Evolutionary conservation across 192 early-diverging fungal species (phyloP), one percentile per base, ranked within the genome.

Genomic region (Diversispora eburnea): DNA sequence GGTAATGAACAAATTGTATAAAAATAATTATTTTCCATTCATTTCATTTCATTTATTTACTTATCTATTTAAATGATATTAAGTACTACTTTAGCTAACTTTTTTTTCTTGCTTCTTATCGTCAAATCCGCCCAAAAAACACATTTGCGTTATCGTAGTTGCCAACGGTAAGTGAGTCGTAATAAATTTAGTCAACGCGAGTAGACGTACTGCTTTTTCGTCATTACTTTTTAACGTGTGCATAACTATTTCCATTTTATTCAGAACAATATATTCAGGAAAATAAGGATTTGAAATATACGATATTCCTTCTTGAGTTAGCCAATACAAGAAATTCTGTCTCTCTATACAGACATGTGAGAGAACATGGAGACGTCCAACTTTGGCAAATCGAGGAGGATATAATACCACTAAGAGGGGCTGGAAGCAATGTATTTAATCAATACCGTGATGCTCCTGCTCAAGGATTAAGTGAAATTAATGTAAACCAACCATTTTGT

Each of bases 211-310:
- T 65, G 5, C 39, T 55, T 70, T 70, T 70, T 68, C 20, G 48
- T 46, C 66, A 20, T 68, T 51, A 70, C 15, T 70, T 70, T 70
- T 57, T 70, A 70, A 56, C 67, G 39, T 55, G 67, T 57, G 52
- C 67, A 70, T 70, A 25, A 70, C 13, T 70, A 70, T 69, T 69
- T 69, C 39, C 67, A 69, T 69, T 69, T 56, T 65, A 49, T 65
- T 69, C 22, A 69, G 17, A 72, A 67, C 66, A 49, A 43, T 60
- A 42, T 25, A 72, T 59, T 0, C 55, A 45, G 41, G 41, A 43
- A 58, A 46, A 0, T 46, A 42, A 67, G 0, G 0, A 9, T 66
- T 66, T 66, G 64, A 20, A 66, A 66, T 47, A 25, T 66, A 5
- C 20, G 4, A 7, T n/a, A 33, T 66, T 66, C 17, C n/a, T 66